Base-by-base conservation (phyloP, 768 basidiomycete species). In the Boletales sp. region DNA sequence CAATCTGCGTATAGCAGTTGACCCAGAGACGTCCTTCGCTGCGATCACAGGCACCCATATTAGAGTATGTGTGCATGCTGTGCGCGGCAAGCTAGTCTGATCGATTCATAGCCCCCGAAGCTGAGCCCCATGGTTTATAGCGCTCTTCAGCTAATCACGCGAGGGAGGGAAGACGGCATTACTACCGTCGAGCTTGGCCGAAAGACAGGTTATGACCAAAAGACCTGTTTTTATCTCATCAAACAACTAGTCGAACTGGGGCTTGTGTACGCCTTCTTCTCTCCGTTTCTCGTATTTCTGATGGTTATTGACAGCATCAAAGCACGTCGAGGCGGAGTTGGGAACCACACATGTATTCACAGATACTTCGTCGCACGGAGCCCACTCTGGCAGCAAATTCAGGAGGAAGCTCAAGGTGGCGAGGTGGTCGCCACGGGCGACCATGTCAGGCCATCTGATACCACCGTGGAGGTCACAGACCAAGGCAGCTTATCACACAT, bases 41-140 rank as follows among this genome's bases (percentile, higher is more conserved):
- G 87, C 89, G 6, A 79, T 94, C 38, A 93, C 89, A 14, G 93
- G 92, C 5, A 87, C 87, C 12, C 91, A 94, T 69, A 83, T 86
- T 47, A 75, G 86, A 56, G 92, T 94, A 56, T 38, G 85, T 72
- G 12, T 19, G 21, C 42, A 15, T 27, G 14, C 38, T 3, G 14
- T 35, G 29, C 49, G 31, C 5, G 21, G 36, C 8, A 43, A 17
- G 19, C 15, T 14, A 35, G 40, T 37, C 59, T 59, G 52, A 60
- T 43, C 47, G 21, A 35, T 18, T 45, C 34, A 1, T 57, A 94
- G 90, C 82, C 85, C 39, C 72, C 86, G 0, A 90, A 88, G 66
- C 71, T 94, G 57, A 91, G 84, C 42, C 84, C 86, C 0, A 86
- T 87, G 83, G 87, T 93, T 3, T 94, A 92, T 64, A 81, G 83